A percentile compares a stretch with the other conserved stretches of the same genome.
phyloP scores from a whole-genome alignment of 305 asterid genomes.

The Fraxinus sp. region DNA sequence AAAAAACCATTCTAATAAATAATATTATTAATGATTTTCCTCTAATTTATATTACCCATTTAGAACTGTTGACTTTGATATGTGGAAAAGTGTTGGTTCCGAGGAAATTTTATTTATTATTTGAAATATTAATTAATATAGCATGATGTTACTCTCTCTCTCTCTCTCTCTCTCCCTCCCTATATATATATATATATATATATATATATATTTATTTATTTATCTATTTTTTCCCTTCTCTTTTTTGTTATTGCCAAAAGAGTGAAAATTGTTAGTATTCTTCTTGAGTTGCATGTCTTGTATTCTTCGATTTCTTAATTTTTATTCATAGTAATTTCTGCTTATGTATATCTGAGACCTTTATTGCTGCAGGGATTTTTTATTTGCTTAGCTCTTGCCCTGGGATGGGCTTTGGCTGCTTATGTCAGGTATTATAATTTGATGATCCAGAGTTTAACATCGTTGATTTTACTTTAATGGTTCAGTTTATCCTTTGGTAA shows the following conservation, averaged over 20 bases:
- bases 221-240: too few species aligned
- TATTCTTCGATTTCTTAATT: constrained; percentile 6
- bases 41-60: background rate
- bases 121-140: background rate
- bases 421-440: constrained; percentile 64
- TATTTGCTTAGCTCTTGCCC: constrained; percentile 79
- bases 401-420: constrained; percentile 95
- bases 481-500: constrained; percentile 5
- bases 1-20: background rate
- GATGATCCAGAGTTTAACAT: constrained; percentile 17
- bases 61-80: background rate
- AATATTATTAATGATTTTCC: background rate
- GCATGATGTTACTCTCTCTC: background rate
- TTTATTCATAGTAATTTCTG: background rate
- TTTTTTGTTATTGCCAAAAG: background rate
- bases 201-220: too few species aligned
- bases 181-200: too few species aligned
- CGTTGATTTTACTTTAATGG: constrained; percentile 2
- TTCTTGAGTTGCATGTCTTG: background rate
- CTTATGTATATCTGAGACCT: constrained; percentile 9
- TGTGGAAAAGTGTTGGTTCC: background rate
- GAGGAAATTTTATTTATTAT: background rate
- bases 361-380: constrained; percentile 59
- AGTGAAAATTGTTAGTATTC: background rate
- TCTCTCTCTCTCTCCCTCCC: too few species aligned